Evolutionary conservation across 2,329 filamentous ascomycete genomes (phyloP).

Genomic region (Fusarium nematophilum): DNA sequence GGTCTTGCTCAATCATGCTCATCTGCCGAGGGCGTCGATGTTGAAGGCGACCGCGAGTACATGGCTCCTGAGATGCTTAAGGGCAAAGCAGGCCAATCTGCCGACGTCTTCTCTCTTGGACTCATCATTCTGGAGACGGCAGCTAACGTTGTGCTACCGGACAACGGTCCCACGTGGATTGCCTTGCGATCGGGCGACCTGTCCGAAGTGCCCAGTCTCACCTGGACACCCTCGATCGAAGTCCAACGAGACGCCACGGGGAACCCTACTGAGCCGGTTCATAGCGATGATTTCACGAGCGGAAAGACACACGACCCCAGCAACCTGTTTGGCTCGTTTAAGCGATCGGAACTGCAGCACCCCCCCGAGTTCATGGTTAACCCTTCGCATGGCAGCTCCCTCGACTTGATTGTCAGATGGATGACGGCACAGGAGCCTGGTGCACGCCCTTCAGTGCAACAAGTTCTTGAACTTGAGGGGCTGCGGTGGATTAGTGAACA

Average conservation of each 20-base stretch:
- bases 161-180: slow-evolving; percentile 92
- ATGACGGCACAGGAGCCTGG: slow-evolving; percentile 85
- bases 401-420: slow-evolving; percentile 86
- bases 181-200: slow-evolving; percentile 90
- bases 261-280: slow-evolving; percentile 52
- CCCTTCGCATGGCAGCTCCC: slow-evolving; percentile 74
- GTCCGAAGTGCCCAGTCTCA: slow-evolving; percentile 87
- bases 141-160: slow-evolving; percentile 91
- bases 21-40: slow-evolving; percentile 79
- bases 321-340: slow-evolving; percentile 57
- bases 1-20: slow-evolving; percentile 85
- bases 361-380: slow-evolving; percentile 94
- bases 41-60: slow-evolving; percentile 95
- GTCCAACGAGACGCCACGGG: slow-evolving; percentile 79
- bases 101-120: slow-evolving; percentile 93
- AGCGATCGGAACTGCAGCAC: slow-evolving; percentile 63
- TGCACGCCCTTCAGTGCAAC: slow-evolving; percentile 77
- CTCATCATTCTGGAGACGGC: slow-evolving; percentile 95
- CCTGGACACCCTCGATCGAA: slow-evolving; percentile 78
- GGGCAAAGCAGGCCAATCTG: slow-evolving; percentile 88
- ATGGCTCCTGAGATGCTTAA: slow-evolving; percentile 92
- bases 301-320: slow-evolving; percentile 49
- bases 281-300: slow-evolving; percentile 49
- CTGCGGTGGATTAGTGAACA: slow-evolving; percentile 83
- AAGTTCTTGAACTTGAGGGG: slow-evolving; percentile 78